These are phyloP conservation scores for Margaritispora aquatica DNA, from an alignment of 495 filamentous ascomycete genomes.

Conservation along the genomic window DNA sequence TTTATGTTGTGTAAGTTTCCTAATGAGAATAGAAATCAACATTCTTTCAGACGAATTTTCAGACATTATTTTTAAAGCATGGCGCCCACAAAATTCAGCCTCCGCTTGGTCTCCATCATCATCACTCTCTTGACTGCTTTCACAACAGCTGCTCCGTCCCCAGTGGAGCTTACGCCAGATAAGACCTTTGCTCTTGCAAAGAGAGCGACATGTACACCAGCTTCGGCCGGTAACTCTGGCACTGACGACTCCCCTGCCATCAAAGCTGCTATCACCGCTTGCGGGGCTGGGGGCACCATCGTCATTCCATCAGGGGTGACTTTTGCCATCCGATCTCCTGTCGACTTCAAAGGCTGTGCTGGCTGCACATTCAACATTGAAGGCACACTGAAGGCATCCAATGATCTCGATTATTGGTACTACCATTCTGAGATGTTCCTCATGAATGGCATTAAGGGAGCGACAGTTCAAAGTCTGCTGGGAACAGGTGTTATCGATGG, in stretches of 20 bases:
- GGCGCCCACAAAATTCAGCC: background rate
- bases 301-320: conserved; percentile 34
- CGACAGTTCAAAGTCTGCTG: conserved; percentile 32
- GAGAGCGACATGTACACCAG: conserved; percentile 32
- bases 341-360: conserved; percentile 32
- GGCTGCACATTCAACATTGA: conserved; percentile 38
- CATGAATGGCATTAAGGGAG: conserved; percentile 28
- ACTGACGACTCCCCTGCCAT: conserved; percentile 36
- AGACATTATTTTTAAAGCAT: background rate
- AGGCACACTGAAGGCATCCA: conserved; percentile 33
- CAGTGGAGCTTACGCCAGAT: background rate
- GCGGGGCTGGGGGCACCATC: conserved; percentile 34
- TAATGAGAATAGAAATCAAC: background rate
- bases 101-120: background rate
- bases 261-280: conserved; percentile 30
- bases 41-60: background rate
- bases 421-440: conserved; percentile 34
- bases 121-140: background rate
- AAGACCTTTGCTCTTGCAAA: background rate
- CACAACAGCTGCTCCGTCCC: background rate
- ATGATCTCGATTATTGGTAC: conserved; percentile 32
- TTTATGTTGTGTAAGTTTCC: background rate
- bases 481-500: conserved; percentile 39
- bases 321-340: conserved; percentile 30
- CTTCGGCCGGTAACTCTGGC: conserved; percentile 22